phyloP scores from a whole-genome alignment of 371 early-diverging fungal genomes.

The Saksenaea vasiformis region DNA sequence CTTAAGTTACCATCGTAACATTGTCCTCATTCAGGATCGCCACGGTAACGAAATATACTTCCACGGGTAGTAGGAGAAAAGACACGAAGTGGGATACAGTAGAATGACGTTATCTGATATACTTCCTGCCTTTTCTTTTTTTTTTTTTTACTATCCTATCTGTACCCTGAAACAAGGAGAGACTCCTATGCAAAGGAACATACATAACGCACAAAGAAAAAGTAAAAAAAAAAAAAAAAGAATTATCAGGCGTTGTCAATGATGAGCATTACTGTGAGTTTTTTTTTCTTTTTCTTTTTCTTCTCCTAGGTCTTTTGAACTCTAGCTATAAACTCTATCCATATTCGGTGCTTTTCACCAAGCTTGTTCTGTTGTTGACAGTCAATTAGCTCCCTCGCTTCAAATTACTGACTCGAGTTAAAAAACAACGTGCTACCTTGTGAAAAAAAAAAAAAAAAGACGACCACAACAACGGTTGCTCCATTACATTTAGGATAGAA shows the following conservation, averaged over 20 bases:
- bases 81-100: not conserved
- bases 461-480: no score
- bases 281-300: not conserved
- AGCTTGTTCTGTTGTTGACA: not conserved
- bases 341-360: not conserved
- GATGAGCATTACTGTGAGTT: not conserved
- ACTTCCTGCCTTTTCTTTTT: not conserved
- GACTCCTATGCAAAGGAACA: not conserved
- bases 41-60: no score
- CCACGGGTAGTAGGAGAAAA: no score
- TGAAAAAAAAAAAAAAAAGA: not conserved
- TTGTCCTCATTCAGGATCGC: no score
- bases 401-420: no score
- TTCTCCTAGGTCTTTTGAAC: not conserved
- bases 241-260: conserved; percentile 2
- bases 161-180: not conserved
- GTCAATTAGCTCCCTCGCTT: no score
- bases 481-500: no score
- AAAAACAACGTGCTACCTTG: no score
- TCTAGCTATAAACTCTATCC: not conserved
- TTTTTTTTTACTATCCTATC: not conserved
- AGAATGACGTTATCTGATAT: not conserved
- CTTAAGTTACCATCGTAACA: no score
- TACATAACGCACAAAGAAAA: no score
- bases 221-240: not conserved